Evolutionary conservation across 495 filamentous ascomycete species (phyloP), one percentile per base, ranked within the genome.

Genomic region (Penicillium soppii): DNA sequence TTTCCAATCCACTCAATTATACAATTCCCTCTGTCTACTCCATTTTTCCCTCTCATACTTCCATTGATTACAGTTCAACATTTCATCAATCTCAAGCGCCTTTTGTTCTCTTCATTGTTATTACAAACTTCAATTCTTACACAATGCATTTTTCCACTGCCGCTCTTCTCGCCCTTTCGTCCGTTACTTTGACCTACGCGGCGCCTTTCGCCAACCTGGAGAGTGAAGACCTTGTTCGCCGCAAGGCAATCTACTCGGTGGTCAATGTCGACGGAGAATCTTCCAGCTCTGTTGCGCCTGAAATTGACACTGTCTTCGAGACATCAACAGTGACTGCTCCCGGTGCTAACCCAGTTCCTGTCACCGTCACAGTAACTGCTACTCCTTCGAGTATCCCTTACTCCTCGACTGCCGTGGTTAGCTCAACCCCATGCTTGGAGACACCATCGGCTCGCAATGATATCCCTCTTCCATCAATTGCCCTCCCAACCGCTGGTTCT

Each of bases 231-330:
- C 36, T 73, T 12, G 46, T 53, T 47, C 69, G 67, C 51, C 58
- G 69, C 52, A 56, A 57, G 43, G 56, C 61, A 23, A 53, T 59
- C 17, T 81, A 81, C 53, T 62, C 69, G 5, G 68, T 81, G 23
- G 77, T 79, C 48, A 75, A 78, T 47, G 77, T 79, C 17, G 75
- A 67, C 27, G 73, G 70, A 22, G 59, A 65, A 2, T 47, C 58
- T 9, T 53, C 62, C 17, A 63, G 57, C 41, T 54, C 59, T 13
- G 43, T 58, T 15, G 37, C 57, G 30, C 59, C 64, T 19, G 53
- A 48, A 22, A 47, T 63, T 9, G 53, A 69, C 15, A 78, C 71
- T 17, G 50, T 72, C 9, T 69, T 67, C 12, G 54, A 68, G 40
- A 68, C 67, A 10, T 61, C 58, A 9, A 46, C 50, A 15, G 53